Evolutionary conservation across 345 rosid species (phyloP), one percentile per base, ranked within the genome.

Genomic region (Camelina hispida): DNA sequence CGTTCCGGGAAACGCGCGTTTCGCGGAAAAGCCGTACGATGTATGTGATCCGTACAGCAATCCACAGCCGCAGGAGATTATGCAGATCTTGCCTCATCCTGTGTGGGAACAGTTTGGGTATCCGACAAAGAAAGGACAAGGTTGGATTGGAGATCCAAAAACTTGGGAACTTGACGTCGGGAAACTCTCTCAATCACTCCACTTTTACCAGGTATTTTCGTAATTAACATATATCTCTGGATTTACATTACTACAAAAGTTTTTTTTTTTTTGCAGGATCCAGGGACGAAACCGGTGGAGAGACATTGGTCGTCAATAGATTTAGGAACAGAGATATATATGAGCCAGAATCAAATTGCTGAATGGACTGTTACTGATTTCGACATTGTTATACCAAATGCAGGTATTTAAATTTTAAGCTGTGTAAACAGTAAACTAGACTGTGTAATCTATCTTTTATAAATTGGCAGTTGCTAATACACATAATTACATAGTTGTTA

Each of bases 101-200:
- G 76, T 83, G 12, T 85, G 88, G 88, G 83, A 72, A 48, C 72
- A 79, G 51, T 83, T 74, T 47, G 88, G 88, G 48, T 85, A 85
- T 58, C 83, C 88, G 20, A 79, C 82, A 17, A 75, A 66, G 58
- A 72, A 74, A 60, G 86, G 88, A 65, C 79, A 81, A 53, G 86
- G 86, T 40, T 85, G 86, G 83, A 77, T 81, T 71, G 83, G 85
- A 6, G 81, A 85, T 85, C 76, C 82, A 10, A 83, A 81, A 69
- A 79, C 76, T 18, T 85, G 88, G 86, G 88, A 79, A 53, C 88
- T 83, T 51, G 81, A 83, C 48, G 86, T 85, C 57, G 88, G 86
- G 68, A 77, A 79, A 59, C 77, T 82, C 50, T 82, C 87, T 34
- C 82, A 80, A 35, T 70, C 83, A 38, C 79, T 84, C 4, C 68